Percentiles rank a stretch among this genome's conserved stretches.
Evolutionary conservation across 495 filamentous ascomycete species (phyloP).

Genomic region (Thermothielavioides terrestris): DNA sequence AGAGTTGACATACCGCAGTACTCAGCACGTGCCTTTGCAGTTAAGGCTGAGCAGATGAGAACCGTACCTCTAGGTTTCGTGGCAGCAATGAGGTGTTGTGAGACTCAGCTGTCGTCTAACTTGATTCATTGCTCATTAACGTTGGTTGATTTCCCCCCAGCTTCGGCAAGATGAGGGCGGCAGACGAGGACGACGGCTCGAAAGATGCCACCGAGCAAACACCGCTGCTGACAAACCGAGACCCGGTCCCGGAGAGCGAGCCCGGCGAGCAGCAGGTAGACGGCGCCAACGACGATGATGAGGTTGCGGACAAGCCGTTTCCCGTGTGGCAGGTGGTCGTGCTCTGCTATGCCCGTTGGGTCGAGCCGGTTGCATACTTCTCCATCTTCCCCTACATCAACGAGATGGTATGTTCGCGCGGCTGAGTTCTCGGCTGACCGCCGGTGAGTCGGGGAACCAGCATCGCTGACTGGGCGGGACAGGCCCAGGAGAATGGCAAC

Average conservation of each 20-base stretch:
- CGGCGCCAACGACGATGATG: slow-evolving; percentile 16
- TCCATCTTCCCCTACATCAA: slow-evolving; percentile 68
- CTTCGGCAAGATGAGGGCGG: not conserved
- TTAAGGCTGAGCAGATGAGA: too few species aligned
- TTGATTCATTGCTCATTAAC: not conserved
- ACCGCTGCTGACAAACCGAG: slow-evolving; percentile 26
- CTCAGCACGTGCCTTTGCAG: too few species aligned
- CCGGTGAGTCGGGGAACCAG: too few species aligned
- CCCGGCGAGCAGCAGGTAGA: slow-evolving; percentile 5
- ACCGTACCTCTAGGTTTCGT: too few species aligned
- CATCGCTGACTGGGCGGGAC: too few species aligned
- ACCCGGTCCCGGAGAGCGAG: not conserved
- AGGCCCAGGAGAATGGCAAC: slow-evolving; percentile 49
- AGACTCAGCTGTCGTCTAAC: too few species aligned
- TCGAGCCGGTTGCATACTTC: slow-evolving; percentile 71
- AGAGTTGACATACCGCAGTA: too few species aligned
- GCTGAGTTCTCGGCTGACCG: too few species aligned
- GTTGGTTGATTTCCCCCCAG: not conserved
- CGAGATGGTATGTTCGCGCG: too few species aligned
- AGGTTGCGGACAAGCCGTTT: slow-evolving; percentile 37
- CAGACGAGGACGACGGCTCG: not conserved
- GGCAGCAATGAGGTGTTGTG: not conserved
- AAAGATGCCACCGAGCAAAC: slow-evolving; percentile 27
- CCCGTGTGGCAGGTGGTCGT: slow-evolving; percentile 52
- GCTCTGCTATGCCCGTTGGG: slow-evolving; percentile 57